Conservation (phyloP, 2,329 filamentous ascomycete genomes). For the Fusarium coicis region DNA sequence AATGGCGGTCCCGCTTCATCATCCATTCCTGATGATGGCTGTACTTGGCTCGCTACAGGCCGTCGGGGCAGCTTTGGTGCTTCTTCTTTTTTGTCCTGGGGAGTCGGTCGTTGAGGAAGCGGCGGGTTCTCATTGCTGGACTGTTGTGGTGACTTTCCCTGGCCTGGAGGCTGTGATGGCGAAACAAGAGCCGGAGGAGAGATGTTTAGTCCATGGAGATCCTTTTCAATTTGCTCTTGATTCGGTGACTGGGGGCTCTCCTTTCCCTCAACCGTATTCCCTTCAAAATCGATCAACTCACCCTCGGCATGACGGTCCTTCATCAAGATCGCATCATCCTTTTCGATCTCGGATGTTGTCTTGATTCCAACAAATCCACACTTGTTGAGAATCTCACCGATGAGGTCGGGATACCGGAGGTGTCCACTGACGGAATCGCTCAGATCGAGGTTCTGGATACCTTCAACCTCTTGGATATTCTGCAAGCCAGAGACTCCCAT, state of each 20-base stretch:
- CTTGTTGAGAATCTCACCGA: constrained; percentile 61
- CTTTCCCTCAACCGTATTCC: constrained; percentile 12
- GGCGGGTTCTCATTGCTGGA: constrained; percentile 18
- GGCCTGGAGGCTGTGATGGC: constrained; percentile 26
- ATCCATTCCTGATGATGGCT: background rate
- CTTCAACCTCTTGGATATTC: constrained; percentile 72
- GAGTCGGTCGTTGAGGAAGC: constrained; percentile 24
- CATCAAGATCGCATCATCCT: constrained; percentile 62
- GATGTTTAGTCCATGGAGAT: constrained; percentile 46
- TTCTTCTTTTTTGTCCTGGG: constrained; percentile 2
- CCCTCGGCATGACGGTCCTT: constrained; percentile 52
- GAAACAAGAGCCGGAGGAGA: constrained; percentile 42
- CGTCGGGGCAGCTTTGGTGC: constrained; percentile 23
- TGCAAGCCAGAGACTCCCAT: constrained; percentile 87
- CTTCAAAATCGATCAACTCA: constrained; percentile 47
- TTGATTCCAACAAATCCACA: constrained; percentile 63
- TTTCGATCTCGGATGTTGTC: constrained; percentile 60
- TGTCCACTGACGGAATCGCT: constrained; percentile 65
- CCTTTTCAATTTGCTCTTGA: constrained; percentile 35
- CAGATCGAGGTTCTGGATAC: constrained; percentile 68
- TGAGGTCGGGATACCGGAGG: constrained; percentile 62
- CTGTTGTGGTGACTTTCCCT: background rate
- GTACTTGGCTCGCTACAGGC: constrained; percentile 4
- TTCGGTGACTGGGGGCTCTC: constrained; percentile 20
- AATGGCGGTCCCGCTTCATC: constrained; percentile 12